Conservation (phyloP, 495 filamentous ascomycete genomes). For the Hypoxylon rickii region DNA sequence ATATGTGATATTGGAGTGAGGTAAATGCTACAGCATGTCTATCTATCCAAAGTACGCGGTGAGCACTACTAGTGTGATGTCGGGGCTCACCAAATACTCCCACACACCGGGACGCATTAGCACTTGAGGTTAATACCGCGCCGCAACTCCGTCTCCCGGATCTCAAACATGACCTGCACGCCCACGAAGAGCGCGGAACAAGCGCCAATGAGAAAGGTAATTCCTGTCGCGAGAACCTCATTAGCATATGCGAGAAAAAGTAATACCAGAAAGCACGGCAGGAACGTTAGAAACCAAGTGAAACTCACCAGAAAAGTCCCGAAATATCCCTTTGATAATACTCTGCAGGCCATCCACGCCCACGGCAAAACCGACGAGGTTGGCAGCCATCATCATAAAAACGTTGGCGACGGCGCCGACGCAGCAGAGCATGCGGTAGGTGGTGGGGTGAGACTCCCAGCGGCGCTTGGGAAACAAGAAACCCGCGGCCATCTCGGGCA, state of each 20-base stretch:
- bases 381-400: conserved; percentile 94
- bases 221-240: conserved; percentile 52
- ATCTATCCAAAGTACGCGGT: not conserved
- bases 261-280: not conserved
- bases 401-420: conserved; percentile 86
- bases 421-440: conserved; percentile 80
- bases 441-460: conserved; percentile 68
- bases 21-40: not conserved
- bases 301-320: conserved; percentile 66
- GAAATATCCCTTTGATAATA: conserved; percentile 73
- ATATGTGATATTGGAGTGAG: not conserved
- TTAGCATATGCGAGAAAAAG: conserved; percentile 21
- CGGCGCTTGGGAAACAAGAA: conserved; percentile 70
- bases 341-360: conserved; percentile 85
- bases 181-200: conserved; percentile 79
- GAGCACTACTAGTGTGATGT: not conserved
- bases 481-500: conserved; percentile 78
- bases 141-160: conserved; percentile 79
- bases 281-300: not conserved
- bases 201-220: conserved; percentile 72
- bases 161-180: conserved; percentile 95
- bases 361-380: conserved; percentile 92
- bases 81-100: not conserved
- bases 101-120: conserved; percentile 44
- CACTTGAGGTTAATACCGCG: conserved; percentile 86